Percentiles rank a stretch among this genome's conserved stretches.
Conservation (phyloP, 768 basidiomycete genomes). For the Coprinopsis sp. region DNA sequence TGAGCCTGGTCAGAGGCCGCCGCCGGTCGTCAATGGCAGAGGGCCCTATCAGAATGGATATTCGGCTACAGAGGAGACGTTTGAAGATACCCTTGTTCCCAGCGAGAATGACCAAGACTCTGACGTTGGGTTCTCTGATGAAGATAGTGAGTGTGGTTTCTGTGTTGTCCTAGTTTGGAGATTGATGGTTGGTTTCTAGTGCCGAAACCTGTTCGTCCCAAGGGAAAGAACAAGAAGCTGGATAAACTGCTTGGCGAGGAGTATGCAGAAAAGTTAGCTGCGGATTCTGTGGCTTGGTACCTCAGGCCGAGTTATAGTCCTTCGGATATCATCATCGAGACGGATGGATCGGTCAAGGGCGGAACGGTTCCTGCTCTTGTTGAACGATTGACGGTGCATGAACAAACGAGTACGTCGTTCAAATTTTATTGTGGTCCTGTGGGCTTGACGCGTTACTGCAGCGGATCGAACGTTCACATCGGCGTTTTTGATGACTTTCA, state of each 20-base stretch:
- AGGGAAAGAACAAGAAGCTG: constrained; percentile 49
- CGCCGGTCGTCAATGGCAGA: constrained; percentile 19
- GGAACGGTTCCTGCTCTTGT: constrained; percentile 85
- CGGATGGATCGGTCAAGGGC: constrained; percentile 79
- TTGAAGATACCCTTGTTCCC: constrained; percentile 24
- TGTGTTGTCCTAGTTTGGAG: neutral
- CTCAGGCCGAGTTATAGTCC: constrained; percentile 75
- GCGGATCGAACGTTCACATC: constrained; percentile 76
- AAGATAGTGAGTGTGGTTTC: constrained; percentile 32
- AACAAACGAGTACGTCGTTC: constrained; percentile 62
- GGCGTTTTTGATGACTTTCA: constrained; percentile 94
- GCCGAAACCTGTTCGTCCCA: constrained; percentile 28
- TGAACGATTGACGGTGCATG: constrained; percentile 88
- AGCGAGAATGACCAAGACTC: constrained; percentile 14
- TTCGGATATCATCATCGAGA: constrained; percentile 79
- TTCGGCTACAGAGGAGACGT: constrained; percentile 12
- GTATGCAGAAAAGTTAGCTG: constrained; percentile 39
- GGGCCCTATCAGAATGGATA: neutral
- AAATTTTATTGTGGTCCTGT: neutral
- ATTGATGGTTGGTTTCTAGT: constrained; percentile 4
- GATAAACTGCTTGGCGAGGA: constrained; percentile 62
- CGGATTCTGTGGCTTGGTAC: constrained; percentile 70
- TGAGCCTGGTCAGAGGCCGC: constrained; percentile 25
- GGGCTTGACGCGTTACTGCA: constrained; percentile 4
- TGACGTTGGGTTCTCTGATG: constrained; percentile 28